Evolutionary conservation across 1,284 basidiomycete genomes (phyloP).

Genomic region (Cryptococcus deneoformans): DNA sequence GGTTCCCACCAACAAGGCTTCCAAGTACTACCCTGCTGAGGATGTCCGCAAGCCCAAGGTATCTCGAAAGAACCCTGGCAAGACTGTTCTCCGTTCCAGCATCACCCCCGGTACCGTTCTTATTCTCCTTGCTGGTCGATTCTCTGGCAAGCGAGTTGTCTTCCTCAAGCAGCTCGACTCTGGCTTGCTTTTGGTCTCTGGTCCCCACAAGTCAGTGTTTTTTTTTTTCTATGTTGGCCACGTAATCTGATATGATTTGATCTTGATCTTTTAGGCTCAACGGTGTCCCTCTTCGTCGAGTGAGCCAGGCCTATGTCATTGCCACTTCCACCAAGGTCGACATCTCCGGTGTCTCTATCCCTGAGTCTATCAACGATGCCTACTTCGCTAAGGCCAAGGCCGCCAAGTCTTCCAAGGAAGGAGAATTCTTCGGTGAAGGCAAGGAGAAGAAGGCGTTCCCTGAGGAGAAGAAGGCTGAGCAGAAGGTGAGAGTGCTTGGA

Average conservation of each 20-base stretch:
- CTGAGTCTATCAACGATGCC: slow-evolving; percentile 88
- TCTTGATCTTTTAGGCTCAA: slow-evolving; percentile 60
- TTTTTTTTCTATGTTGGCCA: background rate
- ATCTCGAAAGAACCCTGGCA: slow-evolving; percentile 76
- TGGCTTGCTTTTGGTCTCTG: slow-evolving; percentile 92
- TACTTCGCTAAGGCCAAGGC: slow-evolving; percentile 85
- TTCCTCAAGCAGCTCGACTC: slow-evolving; percentile 96
- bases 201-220: slow-evolving; percentile 75
- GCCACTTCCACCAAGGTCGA: slow-evolving; percentile 97
- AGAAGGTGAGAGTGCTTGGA: slow-evolving; percentile 63
- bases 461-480: slow-evolving; percentile 84
- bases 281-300: slow-evolving; percentile 95
- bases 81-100: slow-evolving; percentile 71
- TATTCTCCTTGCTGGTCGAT: slow-evolving; percentile 96
- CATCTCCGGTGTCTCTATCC: slow-evolving; percentile 65
- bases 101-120: slow-evolving; percentile 95
- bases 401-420: slow-evolving; percentile 79
- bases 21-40: slow-evolving; percentile 96
- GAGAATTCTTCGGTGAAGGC: slow-evolving; percentile 93
- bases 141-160: slow-evolving; percentile 97
- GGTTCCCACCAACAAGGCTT: slow-evolving; percentile 77
- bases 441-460: slow-evolving; percentile 94
- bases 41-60: slow-evolving; percentile 88
- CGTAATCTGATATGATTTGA: background rate
- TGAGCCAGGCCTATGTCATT: slow-evolving; percentile 99